Base-by-base conservation (phyloP, 768 basidiomycete genomes). In the Agaricus blazei region DNA sequence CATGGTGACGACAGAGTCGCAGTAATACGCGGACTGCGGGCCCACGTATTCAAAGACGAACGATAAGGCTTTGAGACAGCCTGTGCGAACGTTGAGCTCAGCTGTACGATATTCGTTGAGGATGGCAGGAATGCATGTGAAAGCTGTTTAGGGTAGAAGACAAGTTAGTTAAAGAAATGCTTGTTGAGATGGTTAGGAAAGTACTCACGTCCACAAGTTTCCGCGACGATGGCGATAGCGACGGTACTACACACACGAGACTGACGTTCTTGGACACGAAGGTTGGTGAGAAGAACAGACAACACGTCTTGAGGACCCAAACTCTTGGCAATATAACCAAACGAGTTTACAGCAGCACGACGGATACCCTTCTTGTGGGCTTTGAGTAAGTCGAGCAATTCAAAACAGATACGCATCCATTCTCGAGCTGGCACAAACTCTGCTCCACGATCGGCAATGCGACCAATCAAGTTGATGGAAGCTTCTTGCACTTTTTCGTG, bases 401-500 rank as follows among this genome's bases (percentile, higher is more conserved):
- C 97, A 71, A 99, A 98, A 68, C 97, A 98, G 66, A 99, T 98
- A 66, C 97, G 88, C 97, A 99, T 99, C 97, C 96, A 98, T 72
- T 99, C 97, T 64, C 97, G 85, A 9, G 97, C 96, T 14, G 97
- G 95, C 0, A 99, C 96, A 58, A 93, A 98, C 71, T 98, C 97
- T 23, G 97, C 96, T 53, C 97, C 97, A 71, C 97, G 93, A 84
- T 99, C 97, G 55, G 97, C 96, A 71, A 99, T 98, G 72, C 96
- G 96, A 62, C 97, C 97, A 62, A 99, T 98, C 75, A 99, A 81
- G 74, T 99, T 99, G 75, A 99, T 99, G 2, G 95, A 98, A 0
- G 97, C 93, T 70, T 99, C 97, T 68, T 99, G 97, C 62, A 99
- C 97, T 68, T 99, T 99, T 69, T 99, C 97, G 67, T 99, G 97